A percentile compares a stretch with the other conserved stretches of the same genome.
These are phyloP conservation scores for Aquilaria agallochum DNA, from an alignment of 441 rosid genomes.

Conservation along the genomic window DNA sequence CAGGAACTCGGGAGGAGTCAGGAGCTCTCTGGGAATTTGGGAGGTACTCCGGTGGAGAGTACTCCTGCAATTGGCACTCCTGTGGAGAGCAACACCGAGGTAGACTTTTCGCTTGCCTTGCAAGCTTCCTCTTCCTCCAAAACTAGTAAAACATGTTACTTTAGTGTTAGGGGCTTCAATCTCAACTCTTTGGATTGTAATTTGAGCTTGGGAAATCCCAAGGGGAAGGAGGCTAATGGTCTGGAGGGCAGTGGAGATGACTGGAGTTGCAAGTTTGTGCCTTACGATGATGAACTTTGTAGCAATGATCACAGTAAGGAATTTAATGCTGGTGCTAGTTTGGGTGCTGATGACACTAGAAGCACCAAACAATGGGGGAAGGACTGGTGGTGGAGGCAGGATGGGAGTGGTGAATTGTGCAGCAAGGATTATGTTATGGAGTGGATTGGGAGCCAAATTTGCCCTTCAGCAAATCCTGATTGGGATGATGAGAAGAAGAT, in stretches of 20 bases:
- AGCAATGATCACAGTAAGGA: conserved; percentile 57
- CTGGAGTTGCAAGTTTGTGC: conserved; percentile 55
- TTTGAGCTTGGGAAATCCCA: conserved; percentile 38
- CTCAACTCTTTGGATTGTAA: conserved; percentile 43
- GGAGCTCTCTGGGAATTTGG: conserved; percentile 69
- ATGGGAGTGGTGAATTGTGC: conserved; percentile 86
- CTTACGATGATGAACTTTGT: conserved; percentile 47
- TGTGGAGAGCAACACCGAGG: conserved; percentile 59
- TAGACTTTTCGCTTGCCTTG: conserved; percentile 86
- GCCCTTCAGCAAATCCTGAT: conserved; percentile 60
- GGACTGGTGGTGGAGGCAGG: conserved; percentile 99
- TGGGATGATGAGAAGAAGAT: conserved; percentile 77
- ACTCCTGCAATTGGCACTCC: conserved; percentile 66
- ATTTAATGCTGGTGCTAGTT: conserved; percentile 36
- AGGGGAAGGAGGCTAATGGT: conserved; percentile 70
- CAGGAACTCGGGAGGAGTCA: conserved; percentile 81
- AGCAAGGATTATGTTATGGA: conserved; percentile 96
- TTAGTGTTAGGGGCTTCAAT: conserved; percentile 50
- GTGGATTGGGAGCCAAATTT: conserved; percentile 98
- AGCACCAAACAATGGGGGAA: conserved; percentile 84
- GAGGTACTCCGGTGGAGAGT: conserved; percentile 24
- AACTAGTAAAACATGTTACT: conserved; percentile 45
- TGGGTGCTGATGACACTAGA: conserved; percentile 34
- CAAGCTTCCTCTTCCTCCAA: conserved; percentile 95
- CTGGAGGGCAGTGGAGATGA: conserved; percentile 48